Conservation (phyloP, 805 yeast genomes). For the Saccharomycopsis amapae region DNA sequence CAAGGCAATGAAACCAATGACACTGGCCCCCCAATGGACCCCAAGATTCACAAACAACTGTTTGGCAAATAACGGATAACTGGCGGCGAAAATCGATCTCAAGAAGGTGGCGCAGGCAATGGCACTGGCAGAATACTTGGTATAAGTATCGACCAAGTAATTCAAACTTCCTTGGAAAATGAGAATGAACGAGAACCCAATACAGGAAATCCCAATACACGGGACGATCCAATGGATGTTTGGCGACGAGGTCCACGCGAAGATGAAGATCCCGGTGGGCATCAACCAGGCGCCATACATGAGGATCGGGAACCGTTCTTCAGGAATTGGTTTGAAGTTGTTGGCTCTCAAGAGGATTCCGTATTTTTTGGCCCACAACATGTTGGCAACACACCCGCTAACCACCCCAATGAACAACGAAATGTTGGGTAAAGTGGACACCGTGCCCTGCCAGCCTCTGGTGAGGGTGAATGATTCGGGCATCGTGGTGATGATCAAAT, state of each 20-base stretch:
- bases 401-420: conserved; percentile 34
- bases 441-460: conserved; percentile 30
- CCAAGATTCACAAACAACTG: conserved; percentile 49
- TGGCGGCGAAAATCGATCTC: conserved; percentile 59
- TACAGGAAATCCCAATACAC: conserved; percentile 49
- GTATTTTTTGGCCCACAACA: conserved; percentile 36
- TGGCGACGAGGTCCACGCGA: conserved; percentile 62
- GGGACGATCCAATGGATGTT: conserved; percentile 58
- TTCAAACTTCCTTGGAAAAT: conserved; percentile 63
- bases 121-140: conserved; percentile 60
- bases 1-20: conserved; percentile 53
- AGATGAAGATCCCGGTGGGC: conserved; percentile 54
- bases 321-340: conserved; percentile 53
- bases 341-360: conserved; percentile 33
- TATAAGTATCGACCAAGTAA: conserved; percentile 65
- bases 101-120: conserved; percentile 61
- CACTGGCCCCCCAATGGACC: conserved; percentile 65
- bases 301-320: conserved; percentile 47
- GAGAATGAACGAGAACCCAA: conserved; percentile 51
- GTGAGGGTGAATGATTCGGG: conserved; percentile 31
- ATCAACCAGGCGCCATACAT: conserved; percentile 42
- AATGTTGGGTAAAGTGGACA: conserved; percentile 31
- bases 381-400: conserved; percentile 36
- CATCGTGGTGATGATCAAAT: conserved; percentile 38
- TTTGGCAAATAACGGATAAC: conserved; percentile 58